Base-by-base conservation (phyloP, 2,329 filamentous ascomycete genomes). In the Lasiodiplodia sp. region DNA sequence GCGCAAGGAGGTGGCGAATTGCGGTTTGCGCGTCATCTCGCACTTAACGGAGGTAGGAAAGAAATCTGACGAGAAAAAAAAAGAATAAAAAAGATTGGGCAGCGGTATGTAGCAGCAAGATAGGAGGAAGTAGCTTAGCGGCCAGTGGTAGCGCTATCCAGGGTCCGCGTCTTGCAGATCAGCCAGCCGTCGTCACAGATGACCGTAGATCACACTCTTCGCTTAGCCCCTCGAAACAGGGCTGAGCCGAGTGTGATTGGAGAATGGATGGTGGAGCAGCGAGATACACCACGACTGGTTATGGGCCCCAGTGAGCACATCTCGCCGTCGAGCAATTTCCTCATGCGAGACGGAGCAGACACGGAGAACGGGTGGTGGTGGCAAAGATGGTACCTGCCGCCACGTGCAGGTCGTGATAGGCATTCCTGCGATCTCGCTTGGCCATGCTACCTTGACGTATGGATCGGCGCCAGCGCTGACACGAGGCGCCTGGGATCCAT, bases 401-500 rank as follows among this genome's bases (percentile, higher is more conserved):
- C 58, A 62, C 40, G 58, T 62, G 58, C 58, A 31, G 23, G 58
- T 34, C 18, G 40, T 49, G 58, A 62, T 62, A 49, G 40, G 58
- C 58, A 40, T 49, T 47, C 58, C 58, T 62, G 58, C 58, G 57
- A 60, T 60, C 57, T 60, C 57, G 57, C 21, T 60, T 60, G 57
- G 37, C 57, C 3, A n/a, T 38, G 18, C 21, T 11, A 16, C 11
- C 38, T 60, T 44, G 57, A 60, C 57, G 14, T 28, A 44, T 60
- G 21, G 57, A 60, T 60, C 57, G 37, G 14, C 56, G 12, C 10
- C 18, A 10, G 7, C 31, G 31, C 31, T 34, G 31, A 34, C 31
- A 34, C 31, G 31, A 34, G 31, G 31, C 31, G 31, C 31, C 31
- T 10, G 31, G 31, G 31, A 34, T 23, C 21, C 10, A 6, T 25